These are phyloP conservation scores for Neonectria magnoliae DNA, from an alignment of 2,329 filamentous ascomycete genomes.

Conservation along the genomic window DNA sequence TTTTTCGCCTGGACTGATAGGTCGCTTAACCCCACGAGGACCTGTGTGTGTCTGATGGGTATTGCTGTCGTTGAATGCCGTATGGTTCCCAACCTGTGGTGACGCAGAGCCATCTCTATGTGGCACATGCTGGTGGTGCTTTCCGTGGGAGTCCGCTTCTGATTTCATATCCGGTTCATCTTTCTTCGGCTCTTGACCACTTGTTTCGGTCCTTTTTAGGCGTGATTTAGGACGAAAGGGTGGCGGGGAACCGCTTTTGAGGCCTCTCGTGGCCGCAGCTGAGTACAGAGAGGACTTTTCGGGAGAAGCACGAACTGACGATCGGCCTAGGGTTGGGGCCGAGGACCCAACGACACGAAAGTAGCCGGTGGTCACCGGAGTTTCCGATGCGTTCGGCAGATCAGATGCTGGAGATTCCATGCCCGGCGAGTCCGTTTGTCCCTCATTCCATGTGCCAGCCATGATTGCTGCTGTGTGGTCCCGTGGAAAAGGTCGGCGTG, in stretches of 20 bases:
- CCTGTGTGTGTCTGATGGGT: constrained; percentile 22
- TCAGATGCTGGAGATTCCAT: constrained; percentile 43
- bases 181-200: constrained; percentile 9
- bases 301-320: constrained; percentile 20
- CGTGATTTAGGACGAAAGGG: constrained; percentile 17
- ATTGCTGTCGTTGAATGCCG: constrained; percentile 3
- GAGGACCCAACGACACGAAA: constrained; percentile 31
- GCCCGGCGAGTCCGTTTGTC: constrained; percentile 67
- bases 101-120: constrained; percentile 33
- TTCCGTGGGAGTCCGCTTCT: constrained; percentile 12
- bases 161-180: constrained; percentile 14
- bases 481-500: constrained; percentile 40
- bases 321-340: constrained; percentile 18
- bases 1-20: constrained; percentile 35
- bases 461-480: constrained; percentile 66
- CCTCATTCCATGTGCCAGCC: constrained; percentile 70
- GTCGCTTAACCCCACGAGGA: constrained; percentile 50
- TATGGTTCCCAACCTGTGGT: constrained; percentile 7
- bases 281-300: constrained; percentile 32
- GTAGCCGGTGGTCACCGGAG: constrained; percentile 25
- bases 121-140: constrained; percentile 10
- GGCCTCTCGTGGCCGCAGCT: constrained; percentile 24
- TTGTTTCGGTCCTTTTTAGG: constrained; percentile 20
- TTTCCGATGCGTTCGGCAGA: constrained; percentile 26
- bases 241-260: constrained; percentile 18